These are phyloP conservation scores for Lactarius trivialis DNA, from an alignment of 768 basidiomycete genomes.

Conservation along the genomic window DNA sequence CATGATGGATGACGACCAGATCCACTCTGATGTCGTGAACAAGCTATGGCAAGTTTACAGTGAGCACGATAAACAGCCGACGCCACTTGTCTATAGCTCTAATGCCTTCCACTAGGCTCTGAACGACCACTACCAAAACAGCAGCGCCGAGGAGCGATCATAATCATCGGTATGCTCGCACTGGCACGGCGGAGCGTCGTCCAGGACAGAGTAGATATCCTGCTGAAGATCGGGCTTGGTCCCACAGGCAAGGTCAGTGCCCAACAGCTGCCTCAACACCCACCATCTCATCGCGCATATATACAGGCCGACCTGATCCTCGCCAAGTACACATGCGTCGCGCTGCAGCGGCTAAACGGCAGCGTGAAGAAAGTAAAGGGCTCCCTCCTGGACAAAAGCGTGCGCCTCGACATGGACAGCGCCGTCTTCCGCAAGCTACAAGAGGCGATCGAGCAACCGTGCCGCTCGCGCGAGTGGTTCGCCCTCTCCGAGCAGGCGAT, in stretches of 20 bases:
- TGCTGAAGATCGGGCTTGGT: constrained; percentile 85
- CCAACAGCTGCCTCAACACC: background rate
- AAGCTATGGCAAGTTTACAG: constrained; percentile 98
- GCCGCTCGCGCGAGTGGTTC: constrained; percentile 90
- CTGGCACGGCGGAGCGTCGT: constrained; percentile 74
- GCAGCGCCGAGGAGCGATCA: constrained; percentile 92
- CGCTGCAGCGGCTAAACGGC: constrained; percentile 86
- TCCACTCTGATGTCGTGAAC: constrained; percentile 77
- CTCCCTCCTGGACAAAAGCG: constrained; percentile 79
- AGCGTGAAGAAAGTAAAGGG: constrained; percentile 98
- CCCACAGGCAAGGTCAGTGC: constrained; percentile 65
- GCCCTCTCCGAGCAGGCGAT: constrained; percentile 94
- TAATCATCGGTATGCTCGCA: constrained; percentile 96
- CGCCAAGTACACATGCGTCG: constrained; percentile 90
- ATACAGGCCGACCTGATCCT: constrained; percentile 77
- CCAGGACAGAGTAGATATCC: constrained; percentile 71
- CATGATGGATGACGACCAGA: constrained; percentile 85
- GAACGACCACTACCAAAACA: constrained; percentile 65
- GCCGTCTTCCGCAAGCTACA: constrained; percentile 79
- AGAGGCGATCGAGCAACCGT: constrained; percentile 73
- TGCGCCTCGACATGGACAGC: constrained; percentile 82
- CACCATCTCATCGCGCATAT: background rate
- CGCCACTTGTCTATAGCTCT: background rate
- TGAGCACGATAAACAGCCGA: constrained; percentile 35
- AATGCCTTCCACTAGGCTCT: constrained; percentile 45